These are phyloP conservation scores for Leishmania tropica DNA, from an alignment of 208 protist genomes.

Conservation along the genomic window DNA sequence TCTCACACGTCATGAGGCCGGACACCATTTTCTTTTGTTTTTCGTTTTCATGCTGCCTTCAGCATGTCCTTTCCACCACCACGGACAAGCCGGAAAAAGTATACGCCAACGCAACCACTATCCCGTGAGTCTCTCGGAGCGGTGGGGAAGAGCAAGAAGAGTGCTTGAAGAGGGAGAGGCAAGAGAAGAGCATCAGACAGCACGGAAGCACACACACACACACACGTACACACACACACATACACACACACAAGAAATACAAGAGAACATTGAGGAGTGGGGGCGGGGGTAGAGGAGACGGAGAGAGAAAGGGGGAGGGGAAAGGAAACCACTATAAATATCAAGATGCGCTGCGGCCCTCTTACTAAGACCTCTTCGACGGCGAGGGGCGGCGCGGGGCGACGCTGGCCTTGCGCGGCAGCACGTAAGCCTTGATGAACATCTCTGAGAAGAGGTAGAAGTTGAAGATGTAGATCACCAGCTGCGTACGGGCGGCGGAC, in stretches of 20 bases:
- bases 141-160: background rate
- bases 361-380: constrained; percentile 27
- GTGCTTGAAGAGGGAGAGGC: background rate
- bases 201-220: background rate
- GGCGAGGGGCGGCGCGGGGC: constrained; percentile 1
- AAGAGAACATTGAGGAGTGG: background rate
- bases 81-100: no score
- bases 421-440: constrained; percentile 86
- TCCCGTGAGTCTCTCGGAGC: no score
- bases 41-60: background rate
- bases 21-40: background rate
- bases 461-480: constrained; percentile 93
- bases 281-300: background rate
- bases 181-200: background rate
- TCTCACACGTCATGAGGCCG: background rate
- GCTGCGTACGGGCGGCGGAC: constrained; percentile 44
- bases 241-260: background rate
- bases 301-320: no score
- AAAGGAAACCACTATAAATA: background rate
- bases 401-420: constrained; percentile 32
- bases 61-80: no score
- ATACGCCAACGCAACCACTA: no score
- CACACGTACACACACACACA: background rate
- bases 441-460: constrained; percentile 94
- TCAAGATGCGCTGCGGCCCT: background rate